Conservation (phyloP, 1,139 yeast genomes). For the Sugiyamaella castrensis region DNA sequence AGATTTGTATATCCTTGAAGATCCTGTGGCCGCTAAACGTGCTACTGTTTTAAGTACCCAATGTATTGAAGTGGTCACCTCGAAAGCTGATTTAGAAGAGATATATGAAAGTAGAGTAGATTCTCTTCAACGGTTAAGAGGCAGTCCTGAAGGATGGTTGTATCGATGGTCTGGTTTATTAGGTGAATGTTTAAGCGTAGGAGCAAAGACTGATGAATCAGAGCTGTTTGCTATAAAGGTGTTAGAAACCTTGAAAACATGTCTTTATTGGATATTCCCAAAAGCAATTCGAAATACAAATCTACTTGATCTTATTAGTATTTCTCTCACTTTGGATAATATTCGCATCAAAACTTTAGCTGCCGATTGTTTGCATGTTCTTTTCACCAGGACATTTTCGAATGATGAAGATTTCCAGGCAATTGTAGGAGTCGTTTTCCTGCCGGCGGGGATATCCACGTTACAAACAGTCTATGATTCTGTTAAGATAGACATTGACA, state of each 20-base stretch:
- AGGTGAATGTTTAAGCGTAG: slow-evolving; percentile 42
- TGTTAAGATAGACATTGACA: slow-evolving; percentile 64
- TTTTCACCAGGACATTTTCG: slow-evolving; percentile 78
- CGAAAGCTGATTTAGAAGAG: slow-evolving; percentile 55
- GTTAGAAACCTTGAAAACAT: slow-evolving; percentile 80
- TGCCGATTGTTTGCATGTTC: slow-evolving; percentile 83
- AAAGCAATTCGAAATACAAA: slow-evolving; percentile 65
- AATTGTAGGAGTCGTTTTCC: slow-evolving; percentile 76
- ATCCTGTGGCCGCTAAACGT: slow-evolving; percentile 81
- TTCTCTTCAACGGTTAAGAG: slow-evolving; percentile 36
- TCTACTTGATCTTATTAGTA: slow-evolving; percentile 61
- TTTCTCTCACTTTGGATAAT: slow-evolving; percentile 56
- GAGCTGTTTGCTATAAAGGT: slow-evolving; percentile 58
- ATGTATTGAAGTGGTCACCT: slow-evolving; percentile 78
- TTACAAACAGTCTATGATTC: slow-evolving; percentile 63
- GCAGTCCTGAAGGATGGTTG: slow-evolving; percentile 84
- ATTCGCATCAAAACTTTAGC: slow-evolving; percentile 76
- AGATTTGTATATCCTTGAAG: slow-evolving; percentile 90
- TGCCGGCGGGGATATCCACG: slow-evolving; percentile 65
- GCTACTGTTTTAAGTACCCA: slow-evolving; percentile 75
- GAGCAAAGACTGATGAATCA: slow-evolving; percentile 36
- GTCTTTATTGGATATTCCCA: slow-evolving; percentile 89
- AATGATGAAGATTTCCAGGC: slow-evolving; percentile 71
- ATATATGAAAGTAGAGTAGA: slow-evolving; percentile 69
- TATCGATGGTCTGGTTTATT: slow-evolving; percentile 67